phyloP scores from a whole-genome alignment of 2,329 filamentous ascomycete genomes.

The Leptodontidium sp. region DNA sequence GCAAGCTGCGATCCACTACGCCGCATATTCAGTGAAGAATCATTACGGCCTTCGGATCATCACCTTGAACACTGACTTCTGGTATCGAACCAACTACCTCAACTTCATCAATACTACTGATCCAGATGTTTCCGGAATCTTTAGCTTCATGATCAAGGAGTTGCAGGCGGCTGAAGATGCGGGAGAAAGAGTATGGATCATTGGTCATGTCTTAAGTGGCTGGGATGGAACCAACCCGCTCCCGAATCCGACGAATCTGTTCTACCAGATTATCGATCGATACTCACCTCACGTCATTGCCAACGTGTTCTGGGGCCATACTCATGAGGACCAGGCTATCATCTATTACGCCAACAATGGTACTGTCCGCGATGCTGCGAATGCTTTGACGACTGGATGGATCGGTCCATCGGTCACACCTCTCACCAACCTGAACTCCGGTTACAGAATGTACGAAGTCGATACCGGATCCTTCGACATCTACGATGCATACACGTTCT shows the following conservation, averaged over 20 bases:
- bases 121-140: conserved; percentile 57
- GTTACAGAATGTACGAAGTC: conserved; percentile 62
- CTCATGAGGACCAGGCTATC: conserved; percentile 62
- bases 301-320: conserved; percentile 63
- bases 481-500: conserved; percentile 62
- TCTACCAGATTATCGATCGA: conserved; percentile 62
- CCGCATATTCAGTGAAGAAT: conserved; percentile 62
- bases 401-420: conserved; percentile 61
- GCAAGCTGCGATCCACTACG: conserved; percentile 61
- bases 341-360: conserved; percentile 63
- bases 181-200: conserved; percentile 61
- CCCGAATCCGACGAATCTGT: conserved; percentile 60
- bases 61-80: conserved; percentile 61
- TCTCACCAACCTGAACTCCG: conserved; percentile 61
- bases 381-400: conserved; percentile 59
- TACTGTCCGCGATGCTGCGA: conserved; percentile 51
- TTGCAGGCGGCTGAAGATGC: conserved; percentile 60
- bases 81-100: conserved; percentile 54
- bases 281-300: conserved; percentile 64
- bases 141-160: conserved; percentile 59
- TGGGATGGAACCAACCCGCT: conserved; percentile 64
- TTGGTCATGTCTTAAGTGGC: conserved; percentile 62
- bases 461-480: conserved; percentile 62
- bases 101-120: conserved; percentile 61
- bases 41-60: conserved; percentile 61